Conservation (phyloP, 192 early-diverging fungal genomes). For the Glomus cerebriforme region DNA sequence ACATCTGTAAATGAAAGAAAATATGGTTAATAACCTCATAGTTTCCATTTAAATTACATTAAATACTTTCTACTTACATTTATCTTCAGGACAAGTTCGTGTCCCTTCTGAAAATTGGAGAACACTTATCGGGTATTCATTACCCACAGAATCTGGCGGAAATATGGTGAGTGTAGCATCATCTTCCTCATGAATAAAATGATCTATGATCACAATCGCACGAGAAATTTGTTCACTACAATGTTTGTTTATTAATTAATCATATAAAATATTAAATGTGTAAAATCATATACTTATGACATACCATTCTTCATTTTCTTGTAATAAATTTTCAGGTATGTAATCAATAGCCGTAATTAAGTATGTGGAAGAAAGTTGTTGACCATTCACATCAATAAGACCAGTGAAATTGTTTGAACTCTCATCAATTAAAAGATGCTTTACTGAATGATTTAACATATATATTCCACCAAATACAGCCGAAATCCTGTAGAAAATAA, state of each 20-base stretch:
- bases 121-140: slow-evolving; percentile 43
- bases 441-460: slow-evolving; percentile 65
- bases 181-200: slow-evolving; percentile 40
- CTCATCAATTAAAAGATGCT: slow-evolving; percentile 42
- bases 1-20: slow-evolving; percentile 31
- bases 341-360: slow-evolving; percentile 60
- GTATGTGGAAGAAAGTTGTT: slow-evolving; percentile 47
- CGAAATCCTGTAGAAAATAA: slow-evolving; percentile 55
- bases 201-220: slow-evolving; percentile 51
- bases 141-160: slow-evolving; percentile 32
- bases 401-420: slow-evolving; percentile 43
- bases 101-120: slow-evolving; percentile 45
- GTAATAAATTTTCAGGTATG: slow-evolving; percentile 43
- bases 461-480: slow-evolving; percentile 93
- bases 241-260: slow-evolving; percentile 35
- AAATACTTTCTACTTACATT: slow-evolving; percentile 35
- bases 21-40: neutral
- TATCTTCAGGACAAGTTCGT: slow-evolving; percentile 47
- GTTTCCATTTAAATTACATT: neutral
- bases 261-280: neutral
- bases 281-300: neutral
- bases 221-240: slow-evolving; percentile 43
- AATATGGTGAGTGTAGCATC: slow-evolving; percentile 43
- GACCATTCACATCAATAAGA: slow-evolving; percentile 44
- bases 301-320: slow-evolving; percentile 35